These are phyloP conservation scores for Bruguiera hainesii DNA, from an alignment of 441 rosid genomes.

Conservation along the genomic window DNA sequence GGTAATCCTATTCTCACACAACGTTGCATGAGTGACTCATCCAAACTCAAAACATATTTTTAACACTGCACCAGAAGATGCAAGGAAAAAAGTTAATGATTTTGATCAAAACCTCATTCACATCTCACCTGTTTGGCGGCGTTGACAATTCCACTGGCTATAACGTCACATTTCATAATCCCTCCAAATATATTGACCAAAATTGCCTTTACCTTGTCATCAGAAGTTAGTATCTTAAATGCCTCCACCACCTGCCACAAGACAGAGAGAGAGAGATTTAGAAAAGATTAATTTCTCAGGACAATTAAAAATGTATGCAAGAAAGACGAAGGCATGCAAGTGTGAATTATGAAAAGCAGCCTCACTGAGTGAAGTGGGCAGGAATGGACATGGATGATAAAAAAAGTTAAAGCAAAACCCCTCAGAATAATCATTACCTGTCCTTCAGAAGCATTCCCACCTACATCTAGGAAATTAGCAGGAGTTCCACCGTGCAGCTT, in stretches of 20 bases:
- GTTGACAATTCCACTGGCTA: constrained; percentile 96
- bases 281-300: background rate
- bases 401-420: constrained; percentile 15
- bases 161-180: constrained; percentile 97
- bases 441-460: constrained; percentile 96
- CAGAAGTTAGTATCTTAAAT: constrained; percentile 93
- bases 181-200: constrained; percentile 98
- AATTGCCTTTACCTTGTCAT: constrained; percentile 95
- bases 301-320: background rate
- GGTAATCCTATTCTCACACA: background rate
- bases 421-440: constrained; percentile 51
- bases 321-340: background rate
- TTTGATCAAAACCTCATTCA: background rate
- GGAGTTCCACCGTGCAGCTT: constrained; percentile 98
- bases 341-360: background rate
- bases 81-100: background rate
- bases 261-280: background rate
- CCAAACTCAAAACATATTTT: too few relatives aligned
- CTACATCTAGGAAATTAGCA: constrained; percentile 96
- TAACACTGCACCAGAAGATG: too few relatives aligned
- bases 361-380: background rate
- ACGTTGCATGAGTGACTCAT: too few relatives aligned
- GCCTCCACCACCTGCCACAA: constrained; percentile 90
- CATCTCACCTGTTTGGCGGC: constrained; percentile 79
- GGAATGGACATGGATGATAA: background rate